Evolutionary conservation across 192 early-diverging fungal genomes (phyloP), one percentile per base, ranked within the genome.

Genomic region (Bifiguratus adelaidae): DNA sequence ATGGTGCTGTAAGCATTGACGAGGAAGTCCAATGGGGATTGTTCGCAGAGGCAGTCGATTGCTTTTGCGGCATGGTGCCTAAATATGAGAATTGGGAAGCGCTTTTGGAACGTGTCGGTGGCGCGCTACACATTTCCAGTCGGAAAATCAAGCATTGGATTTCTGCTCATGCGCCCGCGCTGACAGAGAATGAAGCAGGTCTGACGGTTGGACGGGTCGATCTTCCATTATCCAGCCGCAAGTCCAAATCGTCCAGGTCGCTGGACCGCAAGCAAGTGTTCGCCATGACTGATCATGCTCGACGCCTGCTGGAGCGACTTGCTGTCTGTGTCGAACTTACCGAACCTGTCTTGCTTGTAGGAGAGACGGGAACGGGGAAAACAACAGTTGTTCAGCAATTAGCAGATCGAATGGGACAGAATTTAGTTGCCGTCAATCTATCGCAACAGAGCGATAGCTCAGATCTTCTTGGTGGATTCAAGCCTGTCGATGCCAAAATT

Each of bases 281-380:
- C 66, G 94, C 96, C 5, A 76, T 70, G n/a, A 96, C 94, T n/a
- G 65, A 70, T 0, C 81, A 86, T 38, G 69, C 91, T 6, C 54
- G 84, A 23, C 76, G 87, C 19, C 64, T 94, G 12, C 54, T 99
- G 60, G 92, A 97, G 58, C 74, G 80, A 40, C 65, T 99, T 16
- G 88, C 92, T 9, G 79, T 88, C 4, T 81, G 79, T 48, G 80
- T 90, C 16, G 68, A 74, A 42, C 65, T 90, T 48, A 74, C 72
- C 18, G 92, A 96, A 54, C 91, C 94, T 9, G 77, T 89, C 0
- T 60, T 99, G 22, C 70, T 99, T 11, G 83, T 95, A 3, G 96
- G 96, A 41, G 96, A 99, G 55, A 99, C 96, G 0, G 96, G 96
- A 44, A 91, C 91, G 5, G 96, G 96, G 41, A 99, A 99, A 70